Evolutionary conservation across 2,329 filamentous ascomycete genomes (phyloP), one percentile per base, ranked within the genome.

Genomic region (Epichloe sp.): DNA sequence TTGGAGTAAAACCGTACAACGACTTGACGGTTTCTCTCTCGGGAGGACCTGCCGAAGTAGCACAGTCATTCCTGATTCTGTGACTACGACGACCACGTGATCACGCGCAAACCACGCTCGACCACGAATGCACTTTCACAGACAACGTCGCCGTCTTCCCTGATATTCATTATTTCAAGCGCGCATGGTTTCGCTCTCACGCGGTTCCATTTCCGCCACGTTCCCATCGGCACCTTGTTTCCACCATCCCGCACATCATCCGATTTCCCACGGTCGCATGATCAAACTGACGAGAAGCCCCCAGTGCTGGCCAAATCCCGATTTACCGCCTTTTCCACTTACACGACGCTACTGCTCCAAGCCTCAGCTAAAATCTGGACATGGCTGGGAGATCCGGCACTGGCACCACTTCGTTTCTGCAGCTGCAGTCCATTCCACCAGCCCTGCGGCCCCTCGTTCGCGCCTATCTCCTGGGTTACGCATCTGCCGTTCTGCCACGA

Each of bases 391-490:
- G 12, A 40, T 35, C 38, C 15, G 26, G 44, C 44, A n/a, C n/a
- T 8, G 37, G 17, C 35, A 43, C 43, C 26, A 19, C 51, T 17
- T 31, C 52, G 19, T 42, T 51, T 26, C 45, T 54, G 44, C 54
- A 50, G 49, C 61, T 68, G 47, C 55, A 59, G 34, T 55, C 59
- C 44, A 53, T 82, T 44, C 77, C 78, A 34, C 68, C 74, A 12
- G 54, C 71, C 41, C 64, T 83, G 35, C 73, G 76, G 49, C 80
- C 80, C 15, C 63, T 80, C 23, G 59, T 80, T 50, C 74, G 78
- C 53, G 80, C 80, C 45, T 84, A 80, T 62, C 60, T 79, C 14
- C 59, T 83, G 36, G 80, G 79, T 34, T 83, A 82, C 66, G 74
- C 73, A 17, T 82, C 78, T 48, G 71, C 74, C 36, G 77, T 82